Conservation (phyloP, 179 eudicot species). For the Beta lomatogona region DNA sequence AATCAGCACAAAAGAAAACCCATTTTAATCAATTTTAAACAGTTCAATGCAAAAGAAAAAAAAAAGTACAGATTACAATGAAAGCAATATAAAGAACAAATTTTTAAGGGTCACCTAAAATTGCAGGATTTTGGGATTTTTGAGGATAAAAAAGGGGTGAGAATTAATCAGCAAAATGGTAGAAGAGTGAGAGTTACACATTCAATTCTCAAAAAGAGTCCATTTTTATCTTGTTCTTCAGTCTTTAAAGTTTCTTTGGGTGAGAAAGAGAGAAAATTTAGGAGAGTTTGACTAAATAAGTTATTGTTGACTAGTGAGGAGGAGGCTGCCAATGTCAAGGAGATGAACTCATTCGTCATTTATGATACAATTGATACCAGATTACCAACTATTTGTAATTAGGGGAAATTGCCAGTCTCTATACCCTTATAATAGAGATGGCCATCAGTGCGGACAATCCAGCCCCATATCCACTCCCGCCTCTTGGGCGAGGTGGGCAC, state of each 20-base stretch:
- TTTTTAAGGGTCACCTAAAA: neutral
- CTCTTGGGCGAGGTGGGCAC: too few relatives aligned
- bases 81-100: neutral
- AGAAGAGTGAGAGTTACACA: conserved; percentile 1
- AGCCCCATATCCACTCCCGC: too few relatives aligned
- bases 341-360: too few relatives aligned
- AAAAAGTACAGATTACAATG: neutral
- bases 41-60: neutral
- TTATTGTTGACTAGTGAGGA: too few relatives aligned
- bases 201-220: neutral
- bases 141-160: neutral
- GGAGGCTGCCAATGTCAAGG: too few relatives aligned
- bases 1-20: neutral
- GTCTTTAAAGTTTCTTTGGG: neutral
- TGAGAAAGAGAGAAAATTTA: neutral
- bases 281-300: too few relatives aligned
- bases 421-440: too few relatives aligned
- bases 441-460: too few relatives aligned
- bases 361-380: too few relatives aligned
- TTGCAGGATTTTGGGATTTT: neutral
- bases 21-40: neutral
- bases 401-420: too few relatives aligned
- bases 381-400: too few relatives aligned
- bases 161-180: conserved; percentile 1
- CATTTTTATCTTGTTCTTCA: conserved; percentile 5